These are phyloP conservation scores for Ophiocordyceps unilateralis DNA, from an alignment of 2,329 filamentous ascomycete species.

Conservation along the genomic window DNA sequence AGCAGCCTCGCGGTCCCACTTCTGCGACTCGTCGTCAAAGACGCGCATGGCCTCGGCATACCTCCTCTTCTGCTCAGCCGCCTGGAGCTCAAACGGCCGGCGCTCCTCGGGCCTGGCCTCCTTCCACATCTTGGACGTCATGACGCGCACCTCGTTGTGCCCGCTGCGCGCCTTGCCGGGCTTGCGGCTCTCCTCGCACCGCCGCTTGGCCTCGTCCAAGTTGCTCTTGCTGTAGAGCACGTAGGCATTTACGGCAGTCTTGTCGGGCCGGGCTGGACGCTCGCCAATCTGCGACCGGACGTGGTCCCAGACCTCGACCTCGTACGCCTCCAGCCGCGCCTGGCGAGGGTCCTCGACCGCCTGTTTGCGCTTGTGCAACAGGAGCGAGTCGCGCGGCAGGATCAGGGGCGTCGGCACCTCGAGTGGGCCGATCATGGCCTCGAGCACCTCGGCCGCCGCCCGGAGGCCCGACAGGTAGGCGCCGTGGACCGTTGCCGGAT, in stretches of 20 bases:
- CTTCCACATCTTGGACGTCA: constrained; percentile 84
- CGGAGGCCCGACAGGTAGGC: constrained; percentile 88
- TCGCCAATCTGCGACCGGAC: constrained; percentile 49
- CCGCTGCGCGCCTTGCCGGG: constrained; percentile 46
- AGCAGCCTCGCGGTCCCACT: constrained; percentile 55
- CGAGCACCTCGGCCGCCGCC: constrained; percentile 72
- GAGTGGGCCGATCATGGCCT: constrained; percentile 67
- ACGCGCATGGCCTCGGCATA: constrained; percentile 40
- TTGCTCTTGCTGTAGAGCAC: constrained; percentile 72
- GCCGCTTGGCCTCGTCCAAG: constrained; percentile 42
- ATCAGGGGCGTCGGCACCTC: constrained; percentile 61
- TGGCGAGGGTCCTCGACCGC: constrained; percentile 29
- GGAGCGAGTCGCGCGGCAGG: constrained; percentile 37
- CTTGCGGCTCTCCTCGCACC: constrained; percentile 46
- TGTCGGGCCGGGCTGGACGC: constrained; percentile 52
- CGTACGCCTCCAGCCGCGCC: constrained; percentile 38
- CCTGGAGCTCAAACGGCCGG: constrained; percentile 61
- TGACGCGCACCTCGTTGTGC: constrained; percentile 69
- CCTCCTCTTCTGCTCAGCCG: constrained; percentile 48
- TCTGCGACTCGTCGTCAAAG: constrained; percentile 43
- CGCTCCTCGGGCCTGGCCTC: constrained; percentile 53
- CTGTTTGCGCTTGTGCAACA: constrained; percentile 38
- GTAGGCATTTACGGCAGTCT: constrained; percentile 70
- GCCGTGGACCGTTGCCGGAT: constrained; percentile 92
- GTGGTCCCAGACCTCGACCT: constrained; percentile 33